Base-by-base conservation (phyloP, 805 yeast genomes). In the Tetrapisispora fleetii region DNA sequence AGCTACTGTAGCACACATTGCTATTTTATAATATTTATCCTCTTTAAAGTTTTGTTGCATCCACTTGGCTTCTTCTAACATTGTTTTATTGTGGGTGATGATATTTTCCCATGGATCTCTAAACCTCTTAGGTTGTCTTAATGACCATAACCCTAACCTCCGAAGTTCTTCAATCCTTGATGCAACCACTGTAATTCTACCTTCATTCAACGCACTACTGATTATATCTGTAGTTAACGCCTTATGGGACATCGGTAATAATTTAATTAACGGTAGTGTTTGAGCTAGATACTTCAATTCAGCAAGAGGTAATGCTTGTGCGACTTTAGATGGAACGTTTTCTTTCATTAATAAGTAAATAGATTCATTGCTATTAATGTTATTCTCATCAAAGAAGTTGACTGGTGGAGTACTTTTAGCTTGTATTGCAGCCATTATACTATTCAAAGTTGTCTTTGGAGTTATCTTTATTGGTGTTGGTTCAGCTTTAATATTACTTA, bases 151-250 rank as follows among this genome's bases (percentile, higher is more conserved):
- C 2, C 86, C 85, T 50, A 83, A 83, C 43, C 95, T 73, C 63
- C 88, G 87, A 53, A 93, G 72, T 63, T 91, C 98, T 60, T 91
- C 98, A 43, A 93, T 90, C 52, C 98, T 74, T 1, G 95, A 84
- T 57, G 88, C 85, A 18, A 88, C 80, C 11, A 89, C 96, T 0
- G 95, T 86, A 2, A 91, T 81, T 61, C 90, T 85, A 3, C 96
- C 96, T 61, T 93, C 99, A 14, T 87, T 77, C 33, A 90, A 69
- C 0, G 95, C 86, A 57, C 84, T 78, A 59, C 88, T 95, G 67
- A 79, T 93, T 49, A 85, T 79, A 46, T 87, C 91, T 0, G 98
- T 85, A 32, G 89, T 79, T 37, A 91, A 71, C 0, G 85, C 82
- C 60, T 93, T 93, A 59, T 90, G 96, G 4, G 96, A 80, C 32